Conservation (phyloP, 2,329 filamentous ascomycete species). For the Ophiostoma novo-ulmi region DNA sequence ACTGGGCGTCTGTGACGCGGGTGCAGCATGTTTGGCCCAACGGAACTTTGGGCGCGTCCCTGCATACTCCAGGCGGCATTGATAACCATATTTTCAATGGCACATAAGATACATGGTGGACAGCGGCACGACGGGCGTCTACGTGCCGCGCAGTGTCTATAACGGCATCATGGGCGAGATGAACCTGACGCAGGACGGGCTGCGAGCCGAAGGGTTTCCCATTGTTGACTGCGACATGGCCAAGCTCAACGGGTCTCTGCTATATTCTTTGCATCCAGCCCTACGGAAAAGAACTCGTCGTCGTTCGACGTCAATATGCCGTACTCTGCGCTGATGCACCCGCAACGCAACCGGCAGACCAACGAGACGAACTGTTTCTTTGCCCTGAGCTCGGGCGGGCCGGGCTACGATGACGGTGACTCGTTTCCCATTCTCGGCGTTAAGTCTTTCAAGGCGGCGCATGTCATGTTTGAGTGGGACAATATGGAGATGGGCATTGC, state of each 20-base stretch:
- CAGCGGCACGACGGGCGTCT: not conserved
- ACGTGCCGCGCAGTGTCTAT: not conserved
- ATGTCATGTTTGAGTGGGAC: not conserved
- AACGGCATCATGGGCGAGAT: not conserved
- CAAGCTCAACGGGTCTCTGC: not conserved
- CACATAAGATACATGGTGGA: not conserved
- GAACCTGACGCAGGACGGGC: not conserved
- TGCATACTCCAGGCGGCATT: not conserved
- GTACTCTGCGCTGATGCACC: not conserved
- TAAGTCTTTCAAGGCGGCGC: not conserved
- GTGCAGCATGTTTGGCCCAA: not conserved
- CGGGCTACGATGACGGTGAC: constrained; percentile 1
- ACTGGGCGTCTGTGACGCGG: not conserved
- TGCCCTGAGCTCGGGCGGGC: not conserved
- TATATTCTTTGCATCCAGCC: not conserved
- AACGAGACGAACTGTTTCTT: not conserved
- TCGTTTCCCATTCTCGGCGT: not conserved
- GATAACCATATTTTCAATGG: not conserved
- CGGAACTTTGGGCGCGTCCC: not conserved
- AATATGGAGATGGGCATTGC: not conserved
- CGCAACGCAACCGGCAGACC: not conserved
- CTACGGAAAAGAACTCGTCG: not conserved
- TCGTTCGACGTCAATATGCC: not conserved
- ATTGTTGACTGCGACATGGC: not conserved
- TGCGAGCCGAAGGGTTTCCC: not conserved